These are phyloP conservation scores for Candolleomyces eurysporus DNA, from an alignment of 768 basidiomycete genomes.

Conservation along the genomic window DNA sequence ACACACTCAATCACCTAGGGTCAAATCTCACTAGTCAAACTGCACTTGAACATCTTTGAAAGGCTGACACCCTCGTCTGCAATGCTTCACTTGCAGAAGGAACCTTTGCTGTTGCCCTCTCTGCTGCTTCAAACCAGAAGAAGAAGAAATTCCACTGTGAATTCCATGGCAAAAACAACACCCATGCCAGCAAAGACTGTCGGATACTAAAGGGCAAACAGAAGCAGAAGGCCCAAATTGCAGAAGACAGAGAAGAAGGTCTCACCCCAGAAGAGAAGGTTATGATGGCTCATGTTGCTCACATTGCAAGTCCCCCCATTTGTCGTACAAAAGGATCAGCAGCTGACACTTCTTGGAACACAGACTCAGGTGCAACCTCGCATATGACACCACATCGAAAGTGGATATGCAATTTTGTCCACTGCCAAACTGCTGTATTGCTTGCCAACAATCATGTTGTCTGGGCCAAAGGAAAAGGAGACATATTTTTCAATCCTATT, in stretches of 20 bases:
- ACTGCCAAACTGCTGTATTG: slow-evolving; percentile 4
- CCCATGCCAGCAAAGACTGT: not conserved
- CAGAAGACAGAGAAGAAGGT: not conserved
- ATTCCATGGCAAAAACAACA: not conserved
- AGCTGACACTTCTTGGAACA: slow-evolving; percentile 11
- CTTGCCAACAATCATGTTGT: slow-evolving; percentile 14
- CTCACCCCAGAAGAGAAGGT: not conserved
- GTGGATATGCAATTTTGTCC: slow-evolving; percentile 9
- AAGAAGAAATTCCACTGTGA: not conserved
- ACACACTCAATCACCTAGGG: not conserved
- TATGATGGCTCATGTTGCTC: slow-evolving; percentile 1
- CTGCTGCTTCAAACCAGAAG: not conserved
- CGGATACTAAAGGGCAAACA: not conserved
- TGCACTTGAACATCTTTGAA: not conserved
- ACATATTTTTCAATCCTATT: slow-evolving; percentile 10
- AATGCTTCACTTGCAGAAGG: not conserved
- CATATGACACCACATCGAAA: slow-evolving; percentile 17
- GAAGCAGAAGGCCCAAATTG: not conserved
- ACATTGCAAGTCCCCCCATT: not conserved
- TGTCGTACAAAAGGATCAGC: not conserved
- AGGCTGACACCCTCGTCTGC: not conserved
- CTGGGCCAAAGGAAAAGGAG: slow-evolving; percentile 7
- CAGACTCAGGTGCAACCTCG: slow-evolving; percentile 18
- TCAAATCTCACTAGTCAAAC: not conserved
- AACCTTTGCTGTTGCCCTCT: not conserved